Evolutionary conservation across 768 basidiomycete species (phyloP), one percentile per base, ranked within the genome.

Genomic region (Rhizopogon salebrosus): DNA sequence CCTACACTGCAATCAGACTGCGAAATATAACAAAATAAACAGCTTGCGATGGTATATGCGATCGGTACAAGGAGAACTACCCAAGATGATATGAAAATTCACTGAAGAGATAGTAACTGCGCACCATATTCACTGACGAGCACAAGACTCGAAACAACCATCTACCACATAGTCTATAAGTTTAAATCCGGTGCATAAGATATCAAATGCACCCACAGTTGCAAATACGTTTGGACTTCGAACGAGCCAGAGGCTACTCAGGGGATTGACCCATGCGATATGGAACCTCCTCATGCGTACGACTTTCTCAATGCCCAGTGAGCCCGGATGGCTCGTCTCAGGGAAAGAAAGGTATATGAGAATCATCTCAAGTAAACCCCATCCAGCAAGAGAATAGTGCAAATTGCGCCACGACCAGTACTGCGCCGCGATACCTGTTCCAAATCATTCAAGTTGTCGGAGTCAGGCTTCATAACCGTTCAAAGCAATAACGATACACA

Each of bases 321-420:
- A 60, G 9, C 80, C 77, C 2, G 86, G n/a, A n/a, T n/a, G n/a
- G n/a, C n/a, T n/a, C n/a, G n/a, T n/a, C n/a, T n/a, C n/a, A n/a
- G n/a, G n/a, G 16, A 84, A 73, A 29, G 71, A 72, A 2, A 75
- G 41, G 1, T 63, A 49, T 42, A 83, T 72, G 2, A 64, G 54
- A 9, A 73, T 7, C 36, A 78, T 72, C 2, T 70, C 65, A 0
- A 71, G 4, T 1, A 76, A 49, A 2, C 76, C 79, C 18, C 67
- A 57, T 2, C 70, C 29, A 4, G 72, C 75, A 1, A 85, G 55
- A 0, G 58, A 60, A 18, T 68, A 60, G 61, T 86, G 83, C 65
- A 82, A 75, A 4, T 71, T 50, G 0, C 84, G 73, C 83, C 84
- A 86, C 0, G 83, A 84, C 4, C 71, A 71, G 55, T 83, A 82